Evolutionary conservation across 495 filamentous ascomycete species (phyloP).

Genomic region (Hypomontagnella monticulosa): DNA sequence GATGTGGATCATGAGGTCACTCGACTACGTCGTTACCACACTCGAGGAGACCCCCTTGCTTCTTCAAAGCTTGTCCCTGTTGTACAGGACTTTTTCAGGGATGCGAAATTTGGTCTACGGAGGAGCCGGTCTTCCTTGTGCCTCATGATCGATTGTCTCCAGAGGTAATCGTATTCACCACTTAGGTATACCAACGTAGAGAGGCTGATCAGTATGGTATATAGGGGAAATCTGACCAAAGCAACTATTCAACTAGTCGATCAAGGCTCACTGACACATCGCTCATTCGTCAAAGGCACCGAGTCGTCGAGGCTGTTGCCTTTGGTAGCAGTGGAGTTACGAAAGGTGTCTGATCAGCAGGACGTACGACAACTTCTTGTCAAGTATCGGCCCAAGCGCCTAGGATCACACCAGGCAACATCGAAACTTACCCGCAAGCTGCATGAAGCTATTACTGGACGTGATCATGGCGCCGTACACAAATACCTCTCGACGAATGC

Average conservation of each 20-base stretch:
- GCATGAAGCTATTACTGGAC: conserved; percentile 23
- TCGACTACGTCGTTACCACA: conserved; percentile 27
- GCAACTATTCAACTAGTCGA: conserved; percentile 33
- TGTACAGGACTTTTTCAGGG: conserved; percentile 34
- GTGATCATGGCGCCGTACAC: conserved; percentile 26
- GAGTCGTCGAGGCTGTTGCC: conserved; percentile 26
- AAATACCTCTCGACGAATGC: conserved; percentile 29
- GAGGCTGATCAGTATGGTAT: background rate
- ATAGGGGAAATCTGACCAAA: conserved; percentile 18
- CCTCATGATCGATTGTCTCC: conserved; percentile 35
- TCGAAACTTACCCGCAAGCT: conserved; percentile 15
- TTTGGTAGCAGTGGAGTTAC: conserved; percentile 25
- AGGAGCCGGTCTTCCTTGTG: conserved; percentile 32
- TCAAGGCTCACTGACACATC: conserved; percentile 1
- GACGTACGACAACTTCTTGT: conserved; percentile 22
- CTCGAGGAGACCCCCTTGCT: conserved; percentile 30
- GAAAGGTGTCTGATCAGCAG: conserved; percentile 16
- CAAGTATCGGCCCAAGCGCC: conserved; percentile 25
- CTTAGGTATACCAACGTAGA: background rate
- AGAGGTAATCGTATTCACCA: conserved; percentile 16
- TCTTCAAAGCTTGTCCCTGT: conserved; percentile 27
- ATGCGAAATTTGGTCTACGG: conserved; percentile 24
- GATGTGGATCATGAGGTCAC: conserved; percentile 31
- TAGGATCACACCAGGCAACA: background rate
- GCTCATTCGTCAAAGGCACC: background rate